phyloP scores from a whole-genome alignment of 208 protist species.

The Balamuthia mandrillaris region DNA sequence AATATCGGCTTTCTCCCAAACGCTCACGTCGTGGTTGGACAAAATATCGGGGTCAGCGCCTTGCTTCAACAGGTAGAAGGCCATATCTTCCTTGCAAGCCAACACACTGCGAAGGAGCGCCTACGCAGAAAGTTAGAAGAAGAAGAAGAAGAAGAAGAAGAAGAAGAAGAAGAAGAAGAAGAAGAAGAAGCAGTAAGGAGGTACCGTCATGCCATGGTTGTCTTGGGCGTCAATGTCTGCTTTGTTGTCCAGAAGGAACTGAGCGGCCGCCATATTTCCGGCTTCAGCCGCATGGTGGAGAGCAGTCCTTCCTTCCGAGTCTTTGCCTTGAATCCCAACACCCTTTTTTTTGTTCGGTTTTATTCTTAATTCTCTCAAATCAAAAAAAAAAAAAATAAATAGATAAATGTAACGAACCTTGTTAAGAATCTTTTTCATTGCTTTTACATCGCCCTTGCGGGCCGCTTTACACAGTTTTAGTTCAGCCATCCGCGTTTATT shows the following conservation, averaged over 20 bases:
- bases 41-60: background rate
- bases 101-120: background rate
- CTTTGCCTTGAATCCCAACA: background rate
- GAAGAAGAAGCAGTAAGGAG: background rate
- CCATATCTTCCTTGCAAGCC: background rate
- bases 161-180: background rate
- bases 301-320: background rate
- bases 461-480: too few relatives aligned
- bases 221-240: background rate
- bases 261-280: background rate
- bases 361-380: background rate
- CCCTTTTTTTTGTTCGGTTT: background rate
- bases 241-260: background rate
- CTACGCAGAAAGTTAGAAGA: background rate
- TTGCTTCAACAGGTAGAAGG: background rate
- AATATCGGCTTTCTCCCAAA: background rate
- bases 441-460: background rate
- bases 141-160: background rate
- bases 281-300: background rate
- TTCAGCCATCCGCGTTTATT: too few relatives aligned
- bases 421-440: constrained; percentile 2
- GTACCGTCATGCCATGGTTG: background rate
- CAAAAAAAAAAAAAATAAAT: background rate
- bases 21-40: background rate
- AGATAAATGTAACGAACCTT: background rate